Conservation (phyloP, 164 flowering plant species). For the Euptelea pleiosperma region DNA sequence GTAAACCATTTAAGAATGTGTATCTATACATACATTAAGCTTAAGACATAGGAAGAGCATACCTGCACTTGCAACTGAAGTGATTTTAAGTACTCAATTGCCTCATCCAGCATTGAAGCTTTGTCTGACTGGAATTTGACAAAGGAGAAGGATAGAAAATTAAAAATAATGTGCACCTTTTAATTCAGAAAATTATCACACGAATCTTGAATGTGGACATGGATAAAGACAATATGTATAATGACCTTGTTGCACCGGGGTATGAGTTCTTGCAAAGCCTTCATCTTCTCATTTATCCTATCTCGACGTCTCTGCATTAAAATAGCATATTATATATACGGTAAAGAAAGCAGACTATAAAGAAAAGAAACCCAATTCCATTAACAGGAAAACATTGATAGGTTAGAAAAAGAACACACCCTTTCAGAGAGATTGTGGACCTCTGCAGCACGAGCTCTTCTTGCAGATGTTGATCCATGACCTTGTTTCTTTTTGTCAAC, state of each 20-base stretch:
- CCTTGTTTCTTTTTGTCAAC: slow-evolving; percentile 49
- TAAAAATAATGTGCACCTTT: not conserved
- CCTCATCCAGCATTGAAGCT: slow-evolving; percentile 96
- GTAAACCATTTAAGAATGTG: not conserved
- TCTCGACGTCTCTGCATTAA: slow-evolving; percentile 84
- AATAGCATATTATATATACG: slow-evolving; percentile 1
- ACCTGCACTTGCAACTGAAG: slow-evolving; percentile 97
- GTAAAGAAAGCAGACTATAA: not conserved
- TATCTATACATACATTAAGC: not conserved
- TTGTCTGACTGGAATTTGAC: slow-evolving; percentile 70
- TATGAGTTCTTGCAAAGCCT: slow-evolving; percentile 88
- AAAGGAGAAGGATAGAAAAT: not conserved
- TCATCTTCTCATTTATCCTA: slow-evolving; percentile 96
- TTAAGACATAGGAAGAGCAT: slow-evolving; percentile 6
- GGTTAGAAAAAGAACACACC: slow-evolving; percentile 37
- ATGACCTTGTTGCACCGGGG: slow-evolving; percentile 91
- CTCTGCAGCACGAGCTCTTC: slow-evolving; percentile 90
- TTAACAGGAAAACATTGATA: not conserved
- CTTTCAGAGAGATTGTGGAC: slow-evolving; percentile 95
- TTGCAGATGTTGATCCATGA: slow-evolving; percentile 56
- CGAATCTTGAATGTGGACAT: not conserved
- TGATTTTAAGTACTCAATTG: slow-evolving; percentile 88
- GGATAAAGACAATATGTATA: not conserved
- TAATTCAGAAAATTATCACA: not conserved
- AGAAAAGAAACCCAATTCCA: slow-evolving; percentile 1